Evolutionary conservation across 257 asterid species (phyloP).

Genomic region (Capsicum rhomboideum): DNA sequence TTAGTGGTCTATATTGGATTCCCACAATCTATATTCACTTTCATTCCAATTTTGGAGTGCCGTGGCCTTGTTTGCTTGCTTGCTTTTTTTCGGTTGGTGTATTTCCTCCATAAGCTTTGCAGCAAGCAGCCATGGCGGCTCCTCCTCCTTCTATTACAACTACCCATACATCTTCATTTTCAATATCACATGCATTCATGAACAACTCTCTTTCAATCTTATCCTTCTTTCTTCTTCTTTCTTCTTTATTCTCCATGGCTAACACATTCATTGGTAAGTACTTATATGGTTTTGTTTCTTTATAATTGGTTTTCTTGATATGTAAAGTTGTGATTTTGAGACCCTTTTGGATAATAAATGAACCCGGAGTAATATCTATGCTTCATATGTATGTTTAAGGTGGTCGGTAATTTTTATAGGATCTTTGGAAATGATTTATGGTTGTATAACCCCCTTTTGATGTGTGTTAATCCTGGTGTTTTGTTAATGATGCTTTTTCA

Average conservation of each 20-base stretch:
- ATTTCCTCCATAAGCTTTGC: not conserved
- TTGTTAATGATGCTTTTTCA: not conserved
- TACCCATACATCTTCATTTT: not conserved
- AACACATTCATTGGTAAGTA: not conserved
- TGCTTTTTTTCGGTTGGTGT: not conserved
- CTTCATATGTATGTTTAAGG: not conserved
- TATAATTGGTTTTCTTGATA: not conserved
- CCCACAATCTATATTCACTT: not conserved
- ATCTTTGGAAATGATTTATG: not conserved
- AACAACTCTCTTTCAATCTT: not conserved
- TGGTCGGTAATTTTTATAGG: not conserved
- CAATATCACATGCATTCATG: not conserved
- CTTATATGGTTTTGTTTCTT: not conserved
- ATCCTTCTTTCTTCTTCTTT: not conserved
- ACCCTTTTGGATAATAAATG: not conserved
- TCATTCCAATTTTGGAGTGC: not conserved
- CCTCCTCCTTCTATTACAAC: not conserved
- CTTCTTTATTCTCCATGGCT: not conserved
- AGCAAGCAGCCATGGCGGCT: slow-evolving; percentile 3
- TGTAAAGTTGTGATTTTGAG: not conserved
- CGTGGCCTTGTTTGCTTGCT: slow-evolving; percentile 5
- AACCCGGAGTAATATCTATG: not conserved
- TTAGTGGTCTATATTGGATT: not conserved
- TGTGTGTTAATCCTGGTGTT: not conserved
- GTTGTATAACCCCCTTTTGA: not conserved